Conservation (phyloP, 2,329 filamentous ascomycete species). For the Cytospora leucostoma region DNA sequence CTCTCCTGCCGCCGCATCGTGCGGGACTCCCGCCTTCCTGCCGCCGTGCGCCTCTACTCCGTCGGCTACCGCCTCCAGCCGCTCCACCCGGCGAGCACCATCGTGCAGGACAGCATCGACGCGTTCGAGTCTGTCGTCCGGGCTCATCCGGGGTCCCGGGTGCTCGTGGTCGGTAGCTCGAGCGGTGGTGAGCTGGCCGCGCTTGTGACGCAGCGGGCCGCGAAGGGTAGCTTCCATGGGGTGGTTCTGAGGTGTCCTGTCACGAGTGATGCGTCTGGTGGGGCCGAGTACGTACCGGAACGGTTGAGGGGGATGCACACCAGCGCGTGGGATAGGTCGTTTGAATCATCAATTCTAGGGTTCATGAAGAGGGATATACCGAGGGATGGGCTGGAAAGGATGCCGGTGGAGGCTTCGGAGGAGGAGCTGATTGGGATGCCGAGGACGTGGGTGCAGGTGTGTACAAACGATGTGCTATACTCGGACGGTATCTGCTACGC, state of each 20-base stretch:
- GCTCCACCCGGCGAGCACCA: slow-evolving; percentile 40
- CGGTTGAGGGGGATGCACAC: slow-evolving; percentile 42
- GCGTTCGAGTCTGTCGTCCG: slow-evolving; percentile 36
- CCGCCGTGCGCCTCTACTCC: slow-evolving; percentile 42
- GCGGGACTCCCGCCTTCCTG: slow-evolving; percentile 33
- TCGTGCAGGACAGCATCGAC: slow-evolving; percentile 45
- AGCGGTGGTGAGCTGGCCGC: slow-evolving; percentile 52
- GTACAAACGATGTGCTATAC: slow-evolving; percentile 53
- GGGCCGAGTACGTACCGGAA: slow-evolving; percentile 40
- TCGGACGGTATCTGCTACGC: slow-evolving; percentile 54
- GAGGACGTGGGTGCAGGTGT: slow-evolving; percentile 51
- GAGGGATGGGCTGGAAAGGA: slow-evolving; percentile 42
- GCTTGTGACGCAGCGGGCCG: slow-evolving; percentile 41
- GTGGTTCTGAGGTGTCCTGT: slow-evolving; percentile 51
- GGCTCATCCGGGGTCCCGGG: slow-evolving; percentile 21
- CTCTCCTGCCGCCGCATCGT: slow-evolving; percentile 47
- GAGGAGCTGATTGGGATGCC: slow-evolving; percentile 39
- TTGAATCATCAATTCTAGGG: slow-evolving; percentile 40
- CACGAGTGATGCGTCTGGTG: slow-evolving; percentile 46
- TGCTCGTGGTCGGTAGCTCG: slow-evolving; percentile 48
- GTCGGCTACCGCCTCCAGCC: slow-evolving; percentile 51
- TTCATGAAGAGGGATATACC: slow-evolving; percentile 39
- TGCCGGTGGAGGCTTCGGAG: slow-evolving; percentile 44
- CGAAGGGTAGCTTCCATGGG: slow-evolving; percentile 36
- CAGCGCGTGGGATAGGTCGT: slow-evolving; percentile 40